Evolutionary conservation across 2,329 filamentous ascomycete genomes (phyloP).

Genomic region (Blastomyces percursus): DNA sequence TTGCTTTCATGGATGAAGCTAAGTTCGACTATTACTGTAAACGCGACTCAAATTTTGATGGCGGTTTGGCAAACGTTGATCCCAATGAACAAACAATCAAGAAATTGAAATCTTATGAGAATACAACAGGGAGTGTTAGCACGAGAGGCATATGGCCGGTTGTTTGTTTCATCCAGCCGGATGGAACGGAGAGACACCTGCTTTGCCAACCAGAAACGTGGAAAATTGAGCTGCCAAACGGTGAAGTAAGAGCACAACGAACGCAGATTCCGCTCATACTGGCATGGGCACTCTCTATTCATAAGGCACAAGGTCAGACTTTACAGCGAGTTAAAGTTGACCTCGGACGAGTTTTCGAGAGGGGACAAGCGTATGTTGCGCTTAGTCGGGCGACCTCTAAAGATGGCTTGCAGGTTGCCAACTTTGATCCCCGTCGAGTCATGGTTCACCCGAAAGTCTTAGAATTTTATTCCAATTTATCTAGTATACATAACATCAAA

Average conservation of each 20-base stretch:
- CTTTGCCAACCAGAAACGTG: slow-evolving; percentile 80
- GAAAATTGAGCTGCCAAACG: slow-evolving; percentile 95
- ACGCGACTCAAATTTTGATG: slow-evolving; percentile 47
- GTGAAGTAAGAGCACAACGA: slow-evolving; percentile 82
- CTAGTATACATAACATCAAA: slow-evolving; percentile 52
- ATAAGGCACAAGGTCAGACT: slow-evolving; percentile 95
- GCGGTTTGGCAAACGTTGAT: slow-evolving; percentile 36
- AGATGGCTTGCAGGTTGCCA: slow-evolving; percentile 71
- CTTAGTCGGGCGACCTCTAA: slow-evolving; percentile 85
- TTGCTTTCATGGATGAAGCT: slow-evolving; percentile 63
- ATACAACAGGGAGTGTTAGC: slow-evolving; percentile 37
- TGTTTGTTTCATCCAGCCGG: slow-evolving; percentile 69
- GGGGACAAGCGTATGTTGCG: slow-evolving; percentile 94
- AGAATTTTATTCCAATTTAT: slow-evolving; percentile 73
- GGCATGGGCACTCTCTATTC: slow-evolving; percentile 93
- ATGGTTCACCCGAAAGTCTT: slow-evolving; percentile 86
- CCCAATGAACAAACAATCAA: slow-evolving; percentile 37
- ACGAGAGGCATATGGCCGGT: slow-evolving; percentile 60
- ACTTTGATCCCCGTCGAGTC: slow-evolving; percentile 82
- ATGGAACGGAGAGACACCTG: slow-evolving; percentile 64
- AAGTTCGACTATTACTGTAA: slow-evolving; percentile 48
- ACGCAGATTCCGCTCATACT: slow-evolving; percentile 77
- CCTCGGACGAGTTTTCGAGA: slow-evolving; percentile 84
- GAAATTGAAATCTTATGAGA: slow-evolving; percentile 46
- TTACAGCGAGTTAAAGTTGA: slow-evolving; percentile 91